Conservation (phyloP, 1,139 yeast species). For the Komagataea norvegica region DNA sequence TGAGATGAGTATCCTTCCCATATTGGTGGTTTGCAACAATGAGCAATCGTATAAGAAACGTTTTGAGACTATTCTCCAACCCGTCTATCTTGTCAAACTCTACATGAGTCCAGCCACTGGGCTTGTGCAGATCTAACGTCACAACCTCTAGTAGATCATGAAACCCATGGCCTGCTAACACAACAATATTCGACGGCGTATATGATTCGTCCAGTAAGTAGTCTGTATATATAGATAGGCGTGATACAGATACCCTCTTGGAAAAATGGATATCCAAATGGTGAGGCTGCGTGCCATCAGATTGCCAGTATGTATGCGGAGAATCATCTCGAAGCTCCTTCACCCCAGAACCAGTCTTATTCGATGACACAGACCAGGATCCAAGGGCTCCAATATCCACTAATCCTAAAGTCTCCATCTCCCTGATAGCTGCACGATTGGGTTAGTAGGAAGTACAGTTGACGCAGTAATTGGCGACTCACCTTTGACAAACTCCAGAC, state of each 20-base stretch:
- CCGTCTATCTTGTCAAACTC: slow-evolving; percentile 57
- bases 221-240: slow-evolving; percentile 69
- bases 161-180: slow-evolving; percentile 81
- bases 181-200: slow-evolving; percentile 71
- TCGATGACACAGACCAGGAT: slow-evolving; percentile 79
- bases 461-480: slow-evolving; percentile 2
- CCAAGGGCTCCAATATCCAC: slow-evolving; percentile 79
- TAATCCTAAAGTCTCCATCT: slow-evolving; percentile 53
- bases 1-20: slow-evolving; percentile 90
- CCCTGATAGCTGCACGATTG: slow-evolving; percentile 48
- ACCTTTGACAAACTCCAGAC: slow-evolving; percentile 18
- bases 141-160: slow-evolving; percentile 79
- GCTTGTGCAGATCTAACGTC: slow-evolving; percentile 59
- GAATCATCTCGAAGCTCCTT: slow-evolving; percentile 68
- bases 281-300: slow-evolving; percentile 95
- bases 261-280: slow-evolving; percentile 74
- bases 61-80: slow-evolving; percentile 53
- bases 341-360: slow-evolving; percentile 69
- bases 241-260: slow-evolving; percentile 65
- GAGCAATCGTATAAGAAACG: slow-evolving; percentile 67
- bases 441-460: no score
- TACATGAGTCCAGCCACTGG: slow-evolving; percentile 84
- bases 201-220: slow-evolving; percentile 79
- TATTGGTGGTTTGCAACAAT: slow-evolving; percentile 85
- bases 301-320: slow-evolving; percentile 84